These are phyloP conservation scores for Fraxinus sp. DNA, from an alignment of 305 asterid genomes.

Conservation along the genomic window DNA sequence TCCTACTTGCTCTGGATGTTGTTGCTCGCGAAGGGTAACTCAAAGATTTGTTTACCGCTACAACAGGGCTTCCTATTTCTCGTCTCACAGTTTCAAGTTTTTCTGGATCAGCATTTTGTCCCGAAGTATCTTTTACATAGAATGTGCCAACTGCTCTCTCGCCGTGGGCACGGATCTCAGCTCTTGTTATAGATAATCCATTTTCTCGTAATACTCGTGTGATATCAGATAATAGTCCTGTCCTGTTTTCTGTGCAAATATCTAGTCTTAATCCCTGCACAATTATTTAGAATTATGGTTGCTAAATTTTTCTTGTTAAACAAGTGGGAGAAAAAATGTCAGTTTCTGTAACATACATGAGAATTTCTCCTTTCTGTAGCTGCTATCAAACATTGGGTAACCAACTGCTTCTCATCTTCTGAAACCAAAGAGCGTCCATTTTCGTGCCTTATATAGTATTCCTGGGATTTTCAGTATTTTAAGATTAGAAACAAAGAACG, in stretches of 20 bases:
- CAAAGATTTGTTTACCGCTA: conserved; percentile 33
- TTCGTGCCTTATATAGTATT: conserved; percentile 62
- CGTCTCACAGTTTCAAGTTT: conserved; percentile 52
- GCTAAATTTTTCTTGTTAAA: background rate
- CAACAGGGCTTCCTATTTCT: conserved; percentile 53
- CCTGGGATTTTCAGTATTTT: conserved; percentile 38
- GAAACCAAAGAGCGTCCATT: conserved; percentile 47
- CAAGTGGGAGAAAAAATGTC: background rate
- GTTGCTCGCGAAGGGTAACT: conserved; percentile 16
- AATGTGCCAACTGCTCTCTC: conserved; percentile 74
- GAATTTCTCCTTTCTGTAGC: conserved; percentile 83
- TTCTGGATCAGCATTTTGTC: conserved; percentile 42
- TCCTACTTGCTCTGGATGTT: conserved; percentile 30
- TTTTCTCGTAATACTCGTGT: conserved; percentile 77
- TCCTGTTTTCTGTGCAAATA: conserved; percentile 50
- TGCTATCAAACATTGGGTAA: conserved; percentile 66
- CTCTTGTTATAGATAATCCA: conserved; percentile 68
- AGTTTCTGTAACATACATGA: conserved; percentile 43
- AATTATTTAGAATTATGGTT: background rate
- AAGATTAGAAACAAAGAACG: conserved; percentile 5
- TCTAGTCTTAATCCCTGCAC: conserved; percentile 69
- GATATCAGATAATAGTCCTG: conserved; percentile 65
- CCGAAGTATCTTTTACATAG: conserved; percentile 64
- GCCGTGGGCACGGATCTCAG: conserved; percentile 60
- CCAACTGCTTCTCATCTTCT: conserved; percentile 49